Evolutionary conservation across 1,284 basidiomycete species (phyloP), one percentile per base, ranked within the genome.

Genomic region (Fomitopsis schrenkii): DNA sequence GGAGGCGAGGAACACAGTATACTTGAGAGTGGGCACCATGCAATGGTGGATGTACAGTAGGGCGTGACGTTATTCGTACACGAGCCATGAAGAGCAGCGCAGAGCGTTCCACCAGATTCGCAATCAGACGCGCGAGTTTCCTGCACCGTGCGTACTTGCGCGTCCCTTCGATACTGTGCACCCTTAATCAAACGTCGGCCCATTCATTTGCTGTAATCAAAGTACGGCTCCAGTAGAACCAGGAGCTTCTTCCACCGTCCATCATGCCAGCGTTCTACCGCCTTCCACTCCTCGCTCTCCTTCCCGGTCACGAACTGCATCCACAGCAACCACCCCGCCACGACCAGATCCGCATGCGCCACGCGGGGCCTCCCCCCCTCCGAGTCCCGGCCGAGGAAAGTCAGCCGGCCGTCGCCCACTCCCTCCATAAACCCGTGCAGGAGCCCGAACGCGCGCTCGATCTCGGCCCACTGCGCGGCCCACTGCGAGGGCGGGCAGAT

Each of bases 261-360:
- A 9, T 55, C 66, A 50, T 71, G 56, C 61, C 63, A 68, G n/a
- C 33, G 40, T 35, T 58, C 56, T 12, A 71, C 44, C 26, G 52
- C 40, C 57, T 60, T 61, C 68, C 67, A 71, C 40, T 65, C 66
- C 58, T 66, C 60, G 35, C 61, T 63, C 10, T 70, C 65, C 48
- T 62, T 63, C 8, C 67, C 69, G 6, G 61, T 41, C 4, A 64
- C 59, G 19, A 58, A 48, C 60, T 63, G 64, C 36, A 62, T 55
- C 60, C 63, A 64, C n/a, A 63, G 42, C 33, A 72, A 40, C 52
- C 55, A 40, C 9, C 59, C 62, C n/a, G 62, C 68, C 15, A 67
- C 19, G 28, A 61, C 33, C 10, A 71, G 38, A 46, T 72, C 71
- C 30, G 62, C 63, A 46, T 62, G 68, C 8, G 61, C 55, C 2